Evolutionary conservation across 2,329 filamentous ascomycete genomes (phyloP).

Genomic region (Venturia nashicola): DNA sequence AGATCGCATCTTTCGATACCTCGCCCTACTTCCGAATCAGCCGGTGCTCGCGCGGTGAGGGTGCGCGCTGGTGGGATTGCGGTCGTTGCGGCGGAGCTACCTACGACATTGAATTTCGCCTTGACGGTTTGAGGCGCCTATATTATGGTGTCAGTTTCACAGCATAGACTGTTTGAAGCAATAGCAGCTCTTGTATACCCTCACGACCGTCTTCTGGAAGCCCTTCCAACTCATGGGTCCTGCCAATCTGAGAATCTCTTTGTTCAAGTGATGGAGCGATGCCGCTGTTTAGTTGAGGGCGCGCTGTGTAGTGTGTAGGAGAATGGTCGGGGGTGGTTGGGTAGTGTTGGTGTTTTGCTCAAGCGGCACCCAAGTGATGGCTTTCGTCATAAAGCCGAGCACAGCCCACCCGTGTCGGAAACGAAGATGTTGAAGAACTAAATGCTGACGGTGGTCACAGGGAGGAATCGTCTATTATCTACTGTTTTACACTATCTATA

Average conservation of each 20-base stretch:
- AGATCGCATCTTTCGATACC: conserved; percentile 87
- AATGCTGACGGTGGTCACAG: not conserved
- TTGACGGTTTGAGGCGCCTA: conserved; percentile 84
- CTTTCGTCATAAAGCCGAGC: not conserved
- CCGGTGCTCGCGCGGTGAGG: conserved; percentile 12
- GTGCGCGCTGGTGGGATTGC: conserved; percentile 9
- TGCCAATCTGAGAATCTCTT: not conserved
- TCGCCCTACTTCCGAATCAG: conserved; percentile 48
- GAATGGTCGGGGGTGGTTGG: not conserved
- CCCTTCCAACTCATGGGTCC: conserved; percentile 90
- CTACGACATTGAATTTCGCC: conserved; percentile 72
- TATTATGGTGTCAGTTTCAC: conserved; percentile 1
- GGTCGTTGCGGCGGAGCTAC: conserved; percentile 12
- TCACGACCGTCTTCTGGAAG: conserved; percentile 76
- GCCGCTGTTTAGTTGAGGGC: not conserved
- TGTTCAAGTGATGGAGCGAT: not conserved
- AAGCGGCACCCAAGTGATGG: not conserved
- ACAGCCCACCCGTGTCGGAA: not conserved
- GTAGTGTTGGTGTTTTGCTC: not conserved
- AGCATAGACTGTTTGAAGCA: not conserved
- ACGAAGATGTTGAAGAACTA: not conserved
- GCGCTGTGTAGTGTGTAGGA: not conserved
- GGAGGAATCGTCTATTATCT: not conserved
- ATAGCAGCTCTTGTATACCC: conserved; percentile 44
- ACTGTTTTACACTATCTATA: not conserved